Percentiles rank a stretch among this genome's conserved stretches.
phyloP scores from a whole-genome alignment of 2,329 filamentous ascomycete genomes.

The Aureobasidium melanogenum region DNA sequence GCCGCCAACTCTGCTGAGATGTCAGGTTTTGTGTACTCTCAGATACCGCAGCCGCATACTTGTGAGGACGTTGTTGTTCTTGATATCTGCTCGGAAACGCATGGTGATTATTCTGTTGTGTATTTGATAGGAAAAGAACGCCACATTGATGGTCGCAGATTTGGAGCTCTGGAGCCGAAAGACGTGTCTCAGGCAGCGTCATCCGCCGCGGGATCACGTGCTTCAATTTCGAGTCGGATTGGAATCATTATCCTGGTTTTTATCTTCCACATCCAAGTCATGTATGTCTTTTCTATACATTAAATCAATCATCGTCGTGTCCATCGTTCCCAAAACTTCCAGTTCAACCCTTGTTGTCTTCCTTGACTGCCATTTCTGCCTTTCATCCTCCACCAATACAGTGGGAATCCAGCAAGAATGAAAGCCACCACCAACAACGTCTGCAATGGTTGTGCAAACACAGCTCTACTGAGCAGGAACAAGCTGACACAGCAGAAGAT shows the following conservation, averaged over 20 bases:
- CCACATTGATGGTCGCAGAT: neutral
- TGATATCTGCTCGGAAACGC: slow-evolving; percentile 46
- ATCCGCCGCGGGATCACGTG: slow-evolving; percentile 2
- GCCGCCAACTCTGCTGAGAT: slow-evolving; percentile 48
- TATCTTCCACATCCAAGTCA: neutral
- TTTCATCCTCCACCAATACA: slow-evolving; percentile 82
- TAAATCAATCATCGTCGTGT: slow-evolving; percentile 13
- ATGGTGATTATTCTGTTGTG: slow-evolving; percentile 24
- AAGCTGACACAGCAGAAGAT: slow-evolving; percentile 97
- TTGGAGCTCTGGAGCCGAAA: neutral
- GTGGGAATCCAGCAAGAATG: slow-evolving; percentile 70
- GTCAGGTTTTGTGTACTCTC: neutral
- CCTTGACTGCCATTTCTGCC: slow-evolving; percentile 37
- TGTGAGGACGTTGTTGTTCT: slow-evolving; percentile 43
- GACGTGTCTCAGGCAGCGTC: slow-evolving; percentile 8
- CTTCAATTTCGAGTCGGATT: neutral
- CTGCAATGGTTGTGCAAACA: slow-evolving; percentile 86
- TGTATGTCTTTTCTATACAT: neutral
- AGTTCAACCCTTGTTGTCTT: slow-evolving; percentile 21
- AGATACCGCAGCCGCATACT: slow-evolving; percentile 32
- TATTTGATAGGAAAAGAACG: neutral
- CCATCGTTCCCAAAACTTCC: slow-evolving; percentile 37
- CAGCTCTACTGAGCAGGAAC: slow-evolving; percentile 78
- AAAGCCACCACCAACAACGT: slow-evolving; percentile 81
- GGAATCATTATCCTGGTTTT: neutral